A percentile compares a stretch with the other conserved stretches of the same genome.
These are phyloP conservation scores for Ramalina intermedia DNA, from an alignment of 495 filamentous ascomycete species.

Conservation along the genomic window DNA sequence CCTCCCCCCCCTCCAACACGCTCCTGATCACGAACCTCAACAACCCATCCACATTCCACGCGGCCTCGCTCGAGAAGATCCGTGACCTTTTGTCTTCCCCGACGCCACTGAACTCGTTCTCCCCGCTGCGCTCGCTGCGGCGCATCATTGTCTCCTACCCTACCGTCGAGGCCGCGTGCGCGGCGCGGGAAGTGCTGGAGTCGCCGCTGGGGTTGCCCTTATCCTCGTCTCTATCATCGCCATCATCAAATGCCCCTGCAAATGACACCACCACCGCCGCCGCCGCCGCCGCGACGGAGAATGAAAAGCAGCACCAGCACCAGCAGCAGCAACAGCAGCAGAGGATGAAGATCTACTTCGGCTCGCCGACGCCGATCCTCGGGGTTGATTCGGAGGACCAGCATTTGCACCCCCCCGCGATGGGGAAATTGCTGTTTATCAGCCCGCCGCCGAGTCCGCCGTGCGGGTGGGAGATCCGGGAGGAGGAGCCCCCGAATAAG, in stretches of 20 bases:
- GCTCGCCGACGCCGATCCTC: slow-evolving; percentile 54
- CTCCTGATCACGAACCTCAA: slow-evolving; percentile 86
- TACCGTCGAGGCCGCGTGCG: slow-evolving; percentile 54
- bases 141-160: slow-evolving; percentile 85
- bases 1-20: slow-evolving; percentile 79
- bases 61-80: slow-evolving; percentile 60
- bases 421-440: slow-evolving; percentile 93
- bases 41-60: slow-evolving; percentile 62
- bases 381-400: slow-evolving; percentile 38
- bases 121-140: slow-evolving; percentile 80
- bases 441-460: slow-evolving; percentile 83
- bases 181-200: slow-evolving; percentile 56
- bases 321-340: not conserved
- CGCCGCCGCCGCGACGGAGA: no score
- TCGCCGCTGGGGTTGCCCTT: slow-evolving; percentile 23
- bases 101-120: slow-evolving; percentile 71
- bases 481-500: slow-evolving; percentile 88
- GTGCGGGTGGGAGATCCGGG: slow-evolving; percentile 78
- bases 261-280: no score
- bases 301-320: no score
- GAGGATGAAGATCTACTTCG: slow-evolving; percentile 74
- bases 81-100: slow-evolving; percentile 51
- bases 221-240: not conserved
- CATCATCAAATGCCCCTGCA: no score
- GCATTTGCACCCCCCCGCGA: slow-evolving; percentile 68